Evolutionary conservation across 345 rosid species (phyloP).

Genomic region (Citrus cavaleriei): DNA sequence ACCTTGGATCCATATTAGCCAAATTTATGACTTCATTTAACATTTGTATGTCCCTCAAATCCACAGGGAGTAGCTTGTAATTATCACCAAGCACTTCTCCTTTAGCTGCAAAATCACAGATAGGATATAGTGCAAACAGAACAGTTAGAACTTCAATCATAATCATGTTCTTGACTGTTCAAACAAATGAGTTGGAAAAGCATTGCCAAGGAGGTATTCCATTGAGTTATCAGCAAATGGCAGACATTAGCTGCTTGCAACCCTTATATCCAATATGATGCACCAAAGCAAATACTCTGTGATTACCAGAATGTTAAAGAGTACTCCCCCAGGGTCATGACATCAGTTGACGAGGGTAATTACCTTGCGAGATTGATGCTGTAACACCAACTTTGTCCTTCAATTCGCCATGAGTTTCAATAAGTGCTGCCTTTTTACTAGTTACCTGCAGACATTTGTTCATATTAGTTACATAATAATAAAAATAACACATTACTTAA

Average conservation of each 20-base stretch:
- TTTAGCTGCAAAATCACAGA: conserved; percentile 48
- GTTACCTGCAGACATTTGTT: conserved; percentile 55
- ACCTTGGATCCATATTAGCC: conserved; percentile 91
- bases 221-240: neutral
- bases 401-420: conserved; percentile 57
- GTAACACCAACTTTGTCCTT: conserved; percentile 66
- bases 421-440: conserved; percentile 75
- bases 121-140: conserved; percentile 4
- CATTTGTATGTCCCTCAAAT: conserved; percentile 68
- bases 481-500: neutral
- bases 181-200: neutral
- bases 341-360: conserved; percentile 5
- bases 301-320: neutral
- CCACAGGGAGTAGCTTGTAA: conserved; percentile 91
- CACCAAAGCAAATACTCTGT: neutral
- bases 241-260: neutral
- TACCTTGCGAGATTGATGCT: conserved; percentile 76
- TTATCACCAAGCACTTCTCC: conserved; percentile 86
- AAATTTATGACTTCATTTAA: conserved; percentile 63
- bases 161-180: neutral
- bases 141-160: neutral
- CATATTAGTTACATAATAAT: conserved; percentile 26
- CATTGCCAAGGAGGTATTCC: neutral
- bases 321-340: neutral
- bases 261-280: neutral